Conservation (phyloP, 2,329 filamentous ascomycete species). For the Falciphora oryzae region DNA sequence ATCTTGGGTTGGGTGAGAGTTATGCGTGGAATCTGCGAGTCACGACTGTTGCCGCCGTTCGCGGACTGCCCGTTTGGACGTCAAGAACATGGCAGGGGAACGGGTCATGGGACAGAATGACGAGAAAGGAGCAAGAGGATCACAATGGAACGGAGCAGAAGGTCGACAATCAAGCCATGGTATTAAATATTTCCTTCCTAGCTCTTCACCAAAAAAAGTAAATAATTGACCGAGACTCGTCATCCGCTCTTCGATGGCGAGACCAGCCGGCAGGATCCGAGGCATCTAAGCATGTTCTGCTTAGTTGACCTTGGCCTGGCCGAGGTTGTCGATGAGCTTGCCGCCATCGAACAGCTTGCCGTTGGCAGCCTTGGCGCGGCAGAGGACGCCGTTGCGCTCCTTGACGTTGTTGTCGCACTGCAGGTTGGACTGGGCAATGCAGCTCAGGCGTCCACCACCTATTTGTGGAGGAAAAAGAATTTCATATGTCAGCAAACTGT, state of each 20-base stretch:
- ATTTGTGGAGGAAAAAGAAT: background rate
- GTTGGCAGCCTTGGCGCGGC: background rate
- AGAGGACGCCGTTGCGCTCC: conserved; percentile 6
- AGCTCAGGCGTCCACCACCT: background rate
- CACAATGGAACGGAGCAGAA: background rate
- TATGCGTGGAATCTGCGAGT: too few species aligned
- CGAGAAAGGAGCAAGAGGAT: background rate
- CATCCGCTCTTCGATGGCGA: background rate
- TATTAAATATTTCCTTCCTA: background rate
- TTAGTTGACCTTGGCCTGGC: conserved; percentile 7
- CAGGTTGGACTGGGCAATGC: background rate
- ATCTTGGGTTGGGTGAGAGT: too few species aligned
- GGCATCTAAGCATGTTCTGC: too few species aligned
- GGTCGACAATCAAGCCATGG: background rate
- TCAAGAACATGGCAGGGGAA: too few species aligned
- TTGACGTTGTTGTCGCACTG: conserved; percentile 1
- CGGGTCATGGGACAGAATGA: background rate
- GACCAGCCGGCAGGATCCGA: background rate
- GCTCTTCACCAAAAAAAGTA: background rate
- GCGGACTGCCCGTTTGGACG: too few species aligned
- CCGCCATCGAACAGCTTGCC: background rate
- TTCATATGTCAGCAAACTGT: background rate
- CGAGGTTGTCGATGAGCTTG: background rate
- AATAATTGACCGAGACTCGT: background rate
- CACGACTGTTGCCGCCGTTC: too few species aligned